These are phyloP conservation scores for Helotiales sp. DNA, from an alignment of 2,329 filamentous ascomycete species.

Conservation along the genomic window DNA sequence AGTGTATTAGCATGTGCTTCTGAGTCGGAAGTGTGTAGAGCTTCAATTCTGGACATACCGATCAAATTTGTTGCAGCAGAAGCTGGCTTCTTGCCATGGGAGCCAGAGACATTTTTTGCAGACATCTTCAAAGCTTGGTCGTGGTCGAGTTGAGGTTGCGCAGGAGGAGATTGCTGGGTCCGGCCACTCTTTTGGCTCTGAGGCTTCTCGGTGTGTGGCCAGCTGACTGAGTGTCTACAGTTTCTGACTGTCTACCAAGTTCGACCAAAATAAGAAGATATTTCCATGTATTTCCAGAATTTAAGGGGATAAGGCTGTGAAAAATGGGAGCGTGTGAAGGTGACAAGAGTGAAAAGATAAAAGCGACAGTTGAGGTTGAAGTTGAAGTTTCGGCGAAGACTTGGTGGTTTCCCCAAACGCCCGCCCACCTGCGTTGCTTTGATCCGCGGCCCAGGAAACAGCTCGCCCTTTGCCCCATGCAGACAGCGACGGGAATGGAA, in stretches of 20 bases:
- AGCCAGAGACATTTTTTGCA: slow-evolving; percentile 31
- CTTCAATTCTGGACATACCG: slow-evolving; percentile 56
- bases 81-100: slow-evolving; percentile 73
- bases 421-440: slow-evolving; percentile 7
- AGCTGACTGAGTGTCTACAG: no score
- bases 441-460: slow-evolving; percentile 21
- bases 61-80: slow-evolving; percentile 91
- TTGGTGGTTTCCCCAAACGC: slow-evolving; percentile 11
- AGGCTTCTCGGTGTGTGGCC: neutral
- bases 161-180: neutral
- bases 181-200: slow-evolving; percentile 5
- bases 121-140: slow-evolving; percentile 19
- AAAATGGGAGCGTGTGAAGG: neutral
- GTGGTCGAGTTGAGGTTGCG: neutral
- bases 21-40: slow-evolving; percentile 6
- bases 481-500: slow-evolving; percentile 11
- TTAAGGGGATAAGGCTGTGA: neutral
- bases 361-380: slow-evolving; percentile 6
- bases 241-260: neutral
- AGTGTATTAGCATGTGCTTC: slow-evolving; percentile 26
- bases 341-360: neutral
- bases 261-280: neutral
- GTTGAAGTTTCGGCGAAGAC: slow-evolving; percentile 17
- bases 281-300: neutral
- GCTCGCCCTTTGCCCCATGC: slow-evolving; percentile 18